Evolutionary conservation across 2,329 filamentous ascomycete species (phyloP), one percentile per base, ranked within the genome.

Genomic region (Pestalotiopsis sp.): DNA sequence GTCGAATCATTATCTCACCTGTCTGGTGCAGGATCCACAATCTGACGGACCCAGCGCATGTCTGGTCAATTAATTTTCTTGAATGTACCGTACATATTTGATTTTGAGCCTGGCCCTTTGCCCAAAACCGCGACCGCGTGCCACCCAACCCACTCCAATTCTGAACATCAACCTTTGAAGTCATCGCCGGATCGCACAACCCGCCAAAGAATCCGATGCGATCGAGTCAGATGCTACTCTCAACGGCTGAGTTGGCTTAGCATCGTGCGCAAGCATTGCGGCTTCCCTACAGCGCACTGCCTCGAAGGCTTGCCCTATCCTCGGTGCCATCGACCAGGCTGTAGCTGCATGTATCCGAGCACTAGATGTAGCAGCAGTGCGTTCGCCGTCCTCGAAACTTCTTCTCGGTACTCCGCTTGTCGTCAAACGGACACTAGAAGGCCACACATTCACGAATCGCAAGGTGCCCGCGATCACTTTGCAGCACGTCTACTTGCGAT

Each of bases 1-100:
- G 59, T 62, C 59, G 59, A 27, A 52, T 52, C 45, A 62, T 62
- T 61, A 62, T 62, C 59, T 62, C 59, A 39, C 38, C 59, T 27
- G 11, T 62, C 2, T 41, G 12, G 31, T 36, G 38, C 27, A 20
- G 31, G 23, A 14, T 39, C 59, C 59, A 62, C 59, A 62, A 62
- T 36, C 59, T 36, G 59, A 62, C 25, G 27, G 31, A 13, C n/a
- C 27, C 36, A 17, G 59, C 45, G 45, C 45, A 52, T 62, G 59
- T 62, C 59, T 62, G 25, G 59, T 62, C 59, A 62, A 62, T 62
- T 62, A 36, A 36, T 20, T 62, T 62, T 62, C 45, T 52, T 52
- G 45, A n/a, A n/a, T 52, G 45, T 52, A 17, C 45, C 45, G 45
- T 52, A 20, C 45, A 52, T 36, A 62, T 62, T 62, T 27, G 59